Conservation (phyloP, 352 stramenopile genomes). For the Phytophthora megakarya region DNA sequence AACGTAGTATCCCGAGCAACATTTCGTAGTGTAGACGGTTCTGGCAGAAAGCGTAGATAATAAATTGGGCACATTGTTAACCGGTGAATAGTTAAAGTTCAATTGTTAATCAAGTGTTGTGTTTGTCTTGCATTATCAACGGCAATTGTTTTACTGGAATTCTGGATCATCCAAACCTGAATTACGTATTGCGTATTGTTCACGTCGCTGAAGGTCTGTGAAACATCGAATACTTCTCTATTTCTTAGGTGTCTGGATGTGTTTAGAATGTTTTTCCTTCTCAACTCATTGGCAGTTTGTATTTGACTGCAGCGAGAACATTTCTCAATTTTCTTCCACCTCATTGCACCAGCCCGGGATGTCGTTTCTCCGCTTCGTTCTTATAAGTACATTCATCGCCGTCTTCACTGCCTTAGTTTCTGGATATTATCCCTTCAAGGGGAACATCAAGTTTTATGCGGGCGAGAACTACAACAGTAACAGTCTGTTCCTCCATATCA, state of each 20-base stretch:
- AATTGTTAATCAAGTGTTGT: no score
- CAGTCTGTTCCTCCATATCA: not conserved
- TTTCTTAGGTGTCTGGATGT: not conserved
- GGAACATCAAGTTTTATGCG: not conserved
- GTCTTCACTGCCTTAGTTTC: not conserved
- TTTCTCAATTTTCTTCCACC: not conserved
- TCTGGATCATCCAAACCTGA: no score
- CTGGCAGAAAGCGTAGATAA: no score
- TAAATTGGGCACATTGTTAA: no score
- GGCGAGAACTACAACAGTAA: not conserved
- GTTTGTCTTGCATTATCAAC: no score
- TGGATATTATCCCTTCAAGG: not conserved
- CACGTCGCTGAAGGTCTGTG: not conserved
- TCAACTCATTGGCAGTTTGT: not conserved
- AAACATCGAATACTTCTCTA: not conserved
- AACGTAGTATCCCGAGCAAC: no score
- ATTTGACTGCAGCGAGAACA: not conserved
- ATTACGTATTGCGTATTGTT: no score
- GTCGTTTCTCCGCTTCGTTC: not conserved
- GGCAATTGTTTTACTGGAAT: no score
- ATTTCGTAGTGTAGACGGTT: no score
- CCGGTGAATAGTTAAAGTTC: no score
- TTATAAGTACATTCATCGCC: not conserved
- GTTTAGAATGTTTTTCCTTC: no score
- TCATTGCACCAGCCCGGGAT: not conserved